A percentile compares a stretch with the other conserved stretches of the same genome.
phyloP scores from a whole-genome alignment of 768 basidiomycete genomes.

The Mycena maculata region DNA sequence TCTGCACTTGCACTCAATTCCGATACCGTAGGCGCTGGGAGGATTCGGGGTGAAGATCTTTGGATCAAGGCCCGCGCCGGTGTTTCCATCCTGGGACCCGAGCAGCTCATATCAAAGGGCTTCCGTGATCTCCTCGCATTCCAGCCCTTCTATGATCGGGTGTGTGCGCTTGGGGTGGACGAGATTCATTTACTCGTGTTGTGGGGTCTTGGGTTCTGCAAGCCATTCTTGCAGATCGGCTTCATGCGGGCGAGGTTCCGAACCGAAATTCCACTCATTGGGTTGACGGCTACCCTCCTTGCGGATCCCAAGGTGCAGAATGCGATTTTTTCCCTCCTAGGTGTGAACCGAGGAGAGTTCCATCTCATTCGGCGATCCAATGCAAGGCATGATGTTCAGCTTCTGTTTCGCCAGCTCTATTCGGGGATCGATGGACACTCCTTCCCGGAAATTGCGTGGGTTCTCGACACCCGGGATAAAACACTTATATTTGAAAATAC shows the following conservation, averaged over 20 bases:
- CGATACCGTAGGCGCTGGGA: conserved; percentile 23
- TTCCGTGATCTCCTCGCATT: conserved; percentile 34
- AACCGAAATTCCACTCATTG: conserved; percentile 30
- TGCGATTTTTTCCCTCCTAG: conserved; percentile 38
- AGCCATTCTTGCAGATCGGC: conserved; percentile 39
- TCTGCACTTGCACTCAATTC: conserved; percentile 36
- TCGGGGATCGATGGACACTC: conserved; percentile 26
- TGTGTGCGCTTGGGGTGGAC: conserved; percentile 42
- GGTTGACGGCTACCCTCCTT: conserved; percentile 36
- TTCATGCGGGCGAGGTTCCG: conserved; percentile 33
- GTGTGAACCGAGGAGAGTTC: conserved; percentile 32
- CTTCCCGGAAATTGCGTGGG: conserved; percentile 43
- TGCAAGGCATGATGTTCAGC: conserved; percentile 38
- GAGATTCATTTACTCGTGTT: conserved; percentile 41
- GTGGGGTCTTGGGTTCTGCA: conserved; percentile 42
- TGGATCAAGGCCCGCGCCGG: conserved; percentile 28
- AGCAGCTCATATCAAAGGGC: conserved; percentile 18
- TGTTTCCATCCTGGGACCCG: conserved; percentile 35
- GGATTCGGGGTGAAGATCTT: conserved; percentile 25
- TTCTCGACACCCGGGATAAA: conserved; percentile 30
- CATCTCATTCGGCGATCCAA: conserved; percentile 42
- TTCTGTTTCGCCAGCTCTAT: conserved; percentile 35
- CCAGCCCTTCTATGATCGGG: conserved; percentile 31
- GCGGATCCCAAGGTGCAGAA: conserved; percentile 23
- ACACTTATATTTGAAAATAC: conserved; percentile 44